Evolutionary conservation across 208 protist genomes (phyloP).

Genomic region (Trypanosoma caninum): DNA sequence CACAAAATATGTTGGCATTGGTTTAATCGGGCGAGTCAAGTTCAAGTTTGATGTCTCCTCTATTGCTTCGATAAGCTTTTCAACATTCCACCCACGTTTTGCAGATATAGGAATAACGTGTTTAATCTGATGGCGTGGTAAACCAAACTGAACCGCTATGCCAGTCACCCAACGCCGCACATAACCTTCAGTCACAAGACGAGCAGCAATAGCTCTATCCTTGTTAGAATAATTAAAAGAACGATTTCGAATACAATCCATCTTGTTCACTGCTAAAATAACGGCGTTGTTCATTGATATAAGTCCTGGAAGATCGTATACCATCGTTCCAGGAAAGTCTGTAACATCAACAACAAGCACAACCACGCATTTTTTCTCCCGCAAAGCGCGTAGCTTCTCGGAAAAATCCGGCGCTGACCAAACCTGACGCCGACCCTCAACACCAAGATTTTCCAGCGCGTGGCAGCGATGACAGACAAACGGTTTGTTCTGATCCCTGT

Average conservation of each 20-base stretch:
- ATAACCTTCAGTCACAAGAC: slow-evolving; percentile 70
- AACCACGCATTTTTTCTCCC: slow-evolving; percentile 78
- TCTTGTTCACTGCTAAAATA: slow-evolving; percentile 91
- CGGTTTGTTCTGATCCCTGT: slow-evolving; percentile 56
- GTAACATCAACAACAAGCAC: slow-evolving; percentile 91
- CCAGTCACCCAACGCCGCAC: slow-evolving; percentile 76
- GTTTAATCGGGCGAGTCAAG: slow-evolving; percentile 59
- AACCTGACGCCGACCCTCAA: slow-evolving; percentile 69
- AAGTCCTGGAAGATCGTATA: slow-evolving; percentile 84
- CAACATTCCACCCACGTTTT: slow-evolving; percentile 88
- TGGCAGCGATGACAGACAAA: slow-evolving; percentile 89
- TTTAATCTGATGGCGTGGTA: slow-evolving; percentile 73
- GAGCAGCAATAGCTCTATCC: slow-evolving; percentile 64
- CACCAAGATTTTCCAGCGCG: slow-evolving; percentile 83
- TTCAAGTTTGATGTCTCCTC: slow-evolving; percentile 83
- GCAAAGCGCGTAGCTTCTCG: slow-evolving; percentile 73
- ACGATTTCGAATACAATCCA: slow-evolving; percentile 87
- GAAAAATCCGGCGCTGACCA: slow-evolving; percentile 92
- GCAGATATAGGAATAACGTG: slow-evolving; percentile 80
- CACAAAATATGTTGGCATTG: slow-evolving; percentile 86
- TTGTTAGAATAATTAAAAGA: slow-evolving; percentile 78
- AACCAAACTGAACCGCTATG: slow-evolving; percentile 76
- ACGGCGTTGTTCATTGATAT: slow-evolving; percentile 93
- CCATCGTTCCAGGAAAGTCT: slow-evolving; percentile 90
- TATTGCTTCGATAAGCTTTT: slow-evolving; percentile 60